A percentile compares a stretch with the other conserved stretches of the same genome.
These are phyloP conservation scores for Fusarium secorum DNA, from an alignment of 2,329 filamentous ascomycete species.

Conservation along the genomic window DNA sequence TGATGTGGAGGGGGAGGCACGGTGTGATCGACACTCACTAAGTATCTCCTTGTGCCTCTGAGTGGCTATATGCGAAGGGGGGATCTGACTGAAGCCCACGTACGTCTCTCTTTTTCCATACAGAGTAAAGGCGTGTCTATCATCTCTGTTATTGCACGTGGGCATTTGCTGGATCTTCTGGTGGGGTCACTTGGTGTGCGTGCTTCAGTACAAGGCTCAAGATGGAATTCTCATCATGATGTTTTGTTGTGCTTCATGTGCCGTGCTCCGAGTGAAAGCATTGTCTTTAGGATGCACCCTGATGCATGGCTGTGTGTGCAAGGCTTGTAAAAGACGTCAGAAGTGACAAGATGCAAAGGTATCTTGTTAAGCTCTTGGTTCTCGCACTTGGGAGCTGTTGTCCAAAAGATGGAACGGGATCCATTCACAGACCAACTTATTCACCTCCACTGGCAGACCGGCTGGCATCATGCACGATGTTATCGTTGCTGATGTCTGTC, in stretches of 20 bases:
- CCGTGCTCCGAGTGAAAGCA: background rate
- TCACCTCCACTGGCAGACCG: background rate
- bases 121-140: constrained; percentile 9
- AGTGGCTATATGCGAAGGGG: constrained; percentile 12
- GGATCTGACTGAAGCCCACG: constrained; percentile 10
- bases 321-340: background rate
- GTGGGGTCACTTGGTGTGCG: constrained; percentile 2
- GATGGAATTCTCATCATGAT: background rate
- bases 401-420: background rate
- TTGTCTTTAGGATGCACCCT: background rate
- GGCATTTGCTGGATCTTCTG: constrained; percentile 17
- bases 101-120: constrained; percentile 23
- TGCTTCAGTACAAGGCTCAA: constrained; percentile 4
- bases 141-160: constrained; percentile 26
- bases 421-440: background rate
- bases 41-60: constrained; percentile 18
- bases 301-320: background rate
- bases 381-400: background rate
- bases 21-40: constrained; percentile 33
- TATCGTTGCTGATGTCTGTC: constrained; percentile 6
- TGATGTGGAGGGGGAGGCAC: constrained; percentile 15
- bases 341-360: constrained; percentile 19
- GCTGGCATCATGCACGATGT: background rate
- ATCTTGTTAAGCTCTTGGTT: background rate
- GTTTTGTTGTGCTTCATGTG: background rate